These are phyloP conservation scores for Raffaelea albimanens DNA, from an alignment of 2,329 filamentous ascomycete genomes.

Conservation along the genomic window DNA sequence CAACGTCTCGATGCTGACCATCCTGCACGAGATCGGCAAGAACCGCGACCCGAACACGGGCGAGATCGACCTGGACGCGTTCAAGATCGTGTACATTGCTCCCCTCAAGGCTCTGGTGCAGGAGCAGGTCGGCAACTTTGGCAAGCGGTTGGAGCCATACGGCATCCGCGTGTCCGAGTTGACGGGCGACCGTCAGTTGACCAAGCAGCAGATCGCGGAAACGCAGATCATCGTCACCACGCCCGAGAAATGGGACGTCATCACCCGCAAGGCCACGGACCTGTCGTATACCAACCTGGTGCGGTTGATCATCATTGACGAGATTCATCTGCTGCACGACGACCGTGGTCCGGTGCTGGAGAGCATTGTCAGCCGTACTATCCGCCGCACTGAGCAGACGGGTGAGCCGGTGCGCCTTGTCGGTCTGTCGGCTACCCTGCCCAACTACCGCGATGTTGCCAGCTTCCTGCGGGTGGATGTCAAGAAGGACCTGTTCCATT, in stretches of 20 bases:
- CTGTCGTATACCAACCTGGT: conserved; percentile 97
- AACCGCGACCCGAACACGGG: conserved; percentile 80
- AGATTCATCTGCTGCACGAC: conserved; percentile 95
- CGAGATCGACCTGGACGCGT: conserved; percentile 90
- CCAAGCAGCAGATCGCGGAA: conserved; percentile 95
- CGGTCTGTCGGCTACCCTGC: conserved; percentile 87
- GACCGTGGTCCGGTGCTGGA: conserved; percentile 94
- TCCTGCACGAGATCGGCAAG: conserved; percentile 93
- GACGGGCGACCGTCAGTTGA: conserved; percentile 94
- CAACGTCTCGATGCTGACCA: conserved; percentile 95
- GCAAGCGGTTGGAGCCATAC: conserved; percentile 79
- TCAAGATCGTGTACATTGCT: conserved; percentile 98
- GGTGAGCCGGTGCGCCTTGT: conserved; percentile 87
- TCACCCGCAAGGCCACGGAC: conserved; percentile 94
- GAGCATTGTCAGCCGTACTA: conserved; percentile 91
- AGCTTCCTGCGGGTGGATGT: conserved; percentile 88
- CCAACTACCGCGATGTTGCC: conserved; percentile 93
- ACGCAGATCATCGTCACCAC: conserved; percentile 98
- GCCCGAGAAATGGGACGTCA: conserved; percentile 98
- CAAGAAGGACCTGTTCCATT: conserved; percentile 84
- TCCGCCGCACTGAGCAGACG: conserved; percentile 86
- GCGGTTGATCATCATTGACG: conserved; percentile 89
- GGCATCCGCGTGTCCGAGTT: conserved; percentile 91
- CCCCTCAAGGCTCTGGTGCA: conserved; percentile 92
- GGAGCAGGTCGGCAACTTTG: conserved; percentile 97